phyloP scores from a whole-genome alignment of 208 protist species.

The Phytomonas sp. region DNA sequence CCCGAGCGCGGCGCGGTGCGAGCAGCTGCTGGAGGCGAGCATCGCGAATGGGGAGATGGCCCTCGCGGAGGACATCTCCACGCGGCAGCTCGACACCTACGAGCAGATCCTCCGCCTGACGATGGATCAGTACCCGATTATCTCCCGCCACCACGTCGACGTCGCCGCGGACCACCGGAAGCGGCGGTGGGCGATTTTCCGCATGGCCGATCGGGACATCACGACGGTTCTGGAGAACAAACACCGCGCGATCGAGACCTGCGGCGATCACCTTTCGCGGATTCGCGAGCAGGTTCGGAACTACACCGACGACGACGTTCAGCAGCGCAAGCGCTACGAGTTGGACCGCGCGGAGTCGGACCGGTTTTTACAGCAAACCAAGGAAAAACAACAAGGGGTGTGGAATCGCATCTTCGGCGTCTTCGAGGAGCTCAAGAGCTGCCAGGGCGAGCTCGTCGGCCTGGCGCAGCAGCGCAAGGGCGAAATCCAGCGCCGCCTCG shows the following conservation, averaged over 20 bases:
- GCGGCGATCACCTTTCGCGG: slow-evolving; percentile 80
- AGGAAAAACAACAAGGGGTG: slow-evolving; percentile 84
- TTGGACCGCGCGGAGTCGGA: slow-evolving; percentile 61
- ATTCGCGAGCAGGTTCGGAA: slow-evolving; percentile 80
- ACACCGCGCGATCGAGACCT: slow-evolving; percentile 78
- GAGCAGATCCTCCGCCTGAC: slow-evolving; percentile 82
- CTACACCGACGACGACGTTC: slow-evolving; percentile 74
- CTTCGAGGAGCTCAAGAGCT: slow-evolving; percentile 67
- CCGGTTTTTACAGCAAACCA: slow-evolving; percentile 78
- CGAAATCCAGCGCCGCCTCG: slow-evolving; percentile 68
- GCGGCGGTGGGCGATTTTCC: slow-evolving; percentile 86
- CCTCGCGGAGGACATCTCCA: slow-evolving; percentile 81
- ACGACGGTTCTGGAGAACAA: slow-evolving; percentile 82
- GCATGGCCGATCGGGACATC: slow-evolving; percentile 87
- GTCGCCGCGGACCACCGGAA: slow-evolving; percentile 62
- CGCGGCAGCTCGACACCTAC: slow-evolving; percentile 77
- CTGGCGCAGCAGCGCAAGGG: slow-evolving; percentile 54
- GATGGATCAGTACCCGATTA: slow-evolving; percentile 83
- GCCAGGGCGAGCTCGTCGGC: slow-evolving; percentile 51
- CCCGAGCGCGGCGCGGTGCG: slow-evolving; percentile 77
- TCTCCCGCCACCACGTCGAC: slow-evolving; percentile 74
- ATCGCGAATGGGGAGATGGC: slow-evolving; percentile 86
- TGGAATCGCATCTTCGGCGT: slow-evolving; percentile 82
- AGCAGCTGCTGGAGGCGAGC: slow-evolving; percentile 83
- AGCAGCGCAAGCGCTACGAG: slow-evolving; percentile 81